Conservation (phyloP, 257 asterid species). For the Solanum bulbocastanum region DNA sequence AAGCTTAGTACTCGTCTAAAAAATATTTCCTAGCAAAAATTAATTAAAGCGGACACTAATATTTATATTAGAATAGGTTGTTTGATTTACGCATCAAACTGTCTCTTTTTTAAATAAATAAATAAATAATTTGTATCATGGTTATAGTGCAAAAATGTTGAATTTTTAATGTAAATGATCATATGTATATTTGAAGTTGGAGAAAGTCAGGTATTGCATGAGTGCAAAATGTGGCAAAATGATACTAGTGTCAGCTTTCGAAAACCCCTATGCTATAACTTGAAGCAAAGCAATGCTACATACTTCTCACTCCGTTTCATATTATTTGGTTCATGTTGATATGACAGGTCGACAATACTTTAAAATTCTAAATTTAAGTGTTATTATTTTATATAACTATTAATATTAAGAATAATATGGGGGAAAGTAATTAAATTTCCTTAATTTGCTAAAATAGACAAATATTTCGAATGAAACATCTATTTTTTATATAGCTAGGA, state of each 20-base stretch:
- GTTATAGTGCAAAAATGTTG: background rate
- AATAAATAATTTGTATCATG: background rate
- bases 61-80: background rate
- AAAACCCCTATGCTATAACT: background rate
- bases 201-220: background rate
- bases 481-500: background rate
- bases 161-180: background rate
- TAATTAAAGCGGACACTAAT: background rate
- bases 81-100: background rate
- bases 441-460: background rate
- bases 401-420: background rate
- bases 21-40: background rate
- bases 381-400: background rate
- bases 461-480: background rate
- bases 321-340: background rate
- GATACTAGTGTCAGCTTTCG: conserved; percentile 15
- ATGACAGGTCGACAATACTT: too few relatives aligned
- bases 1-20: background rate
- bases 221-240: conserved; percentile 21
- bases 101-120: background rate
- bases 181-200: background rate
- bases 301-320: background rate
- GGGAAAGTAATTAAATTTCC: fast-evolving
- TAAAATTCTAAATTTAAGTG: too few relatives aligned
- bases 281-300: conserved; percentile 17